These are phyloP conservation scores for Calocera cornea DNA, from an alignment of 768 basidiomycete genomes.

Conservation along the genomic window DNA sequence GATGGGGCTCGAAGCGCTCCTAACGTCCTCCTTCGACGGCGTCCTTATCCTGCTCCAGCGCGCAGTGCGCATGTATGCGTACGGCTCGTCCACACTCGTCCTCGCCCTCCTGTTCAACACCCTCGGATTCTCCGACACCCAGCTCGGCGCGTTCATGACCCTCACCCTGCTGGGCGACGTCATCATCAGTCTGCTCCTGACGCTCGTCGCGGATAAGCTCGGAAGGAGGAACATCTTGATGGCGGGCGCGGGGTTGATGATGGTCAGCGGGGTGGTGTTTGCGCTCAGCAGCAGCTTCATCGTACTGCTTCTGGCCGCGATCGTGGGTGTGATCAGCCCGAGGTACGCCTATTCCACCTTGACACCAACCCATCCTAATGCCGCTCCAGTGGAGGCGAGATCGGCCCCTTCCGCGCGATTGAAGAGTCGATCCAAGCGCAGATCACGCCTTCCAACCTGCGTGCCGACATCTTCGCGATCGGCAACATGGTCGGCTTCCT, in stretches of 20 bases:
- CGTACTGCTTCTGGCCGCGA: constrained; percentile 18
- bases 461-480: constrained; percentile 16
- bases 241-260: constrained; percentile 19
- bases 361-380: not conserved
- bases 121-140: constrained; percentile 17
- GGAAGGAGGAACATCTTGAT: constrained; percentile 19
- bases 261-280: constrained; percentile 16
- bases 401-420: constrained; percentile 20
- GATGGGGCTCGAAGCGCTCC: not conserved
- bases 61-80: not conserved
- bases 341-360: not conserved
- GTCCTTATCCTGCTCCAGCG: not conserved
- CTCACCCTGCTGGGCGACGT: constrained; percentile 23
- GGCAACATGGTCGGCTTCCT: constrained; percentile 14
- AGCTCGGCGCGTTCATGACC: constrained; percentile 21
- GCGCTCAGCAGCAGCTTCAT: constrained; percentile 13
- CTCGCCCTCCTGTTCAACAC: constrained; percentile 19
- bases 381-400: constrained; percentile 12
- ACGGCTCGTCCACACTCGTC: constrained; percentile 17
- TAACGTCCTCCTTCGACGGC: not conserved
- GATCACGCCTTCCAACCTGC: constrained; percentile 12
- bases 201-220: constrained; percentile 18
- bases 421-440: constrained; percentile 21
- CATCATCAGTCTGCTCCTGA: constrained; percentile 16
- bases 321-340: constrained; percentile 19